Base-by-base conservation (phyloP, 768 basidiomycete species). In the Ramaria sp. region DNA sequence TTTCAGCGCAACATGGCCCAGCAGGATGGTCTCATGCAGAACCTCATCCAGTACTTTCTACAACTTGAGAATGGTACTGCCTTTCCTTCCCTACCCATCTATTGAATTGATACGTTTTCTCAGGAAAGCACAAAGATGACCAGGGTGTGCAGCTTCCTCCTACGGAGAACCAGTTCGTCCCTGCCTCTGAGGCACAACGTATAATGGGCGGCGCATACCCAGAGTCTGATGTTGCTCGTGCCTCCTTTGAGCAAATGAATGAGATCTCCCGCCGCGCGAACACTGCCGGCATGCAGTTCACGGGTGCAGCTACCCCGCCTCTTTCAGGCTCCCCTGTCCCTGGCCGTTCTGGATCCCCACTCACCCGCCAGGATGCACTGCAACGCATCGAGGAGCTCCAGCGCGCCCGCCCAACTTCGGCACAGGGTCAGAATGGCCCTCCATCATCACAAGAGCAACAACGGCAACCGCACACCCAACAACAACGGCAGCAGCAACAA, bases 1-100 rank as follows among this genome's bases (percentile, higher is more conserved):
- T 83, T 84, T 64, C 84, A 85, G 67, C 70, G 78, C 57, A 80
- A 78, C 60, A 79, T 83, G 79, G 85, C 84, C 30, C 83, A 89
- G 67, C 88, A 91, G 71, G 91, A 94, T 60, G 80, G 79, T 39
- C 66, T 91, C 52, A 83, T 89, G 79, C 85, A 89, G 68, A 81
- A 78, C 61, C 64, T 92, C 57, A 83, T 93, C 61, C 81, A 83
- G 56, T 88, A 88, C 69, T 85, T 88, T 66, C 70, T 92, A 61
- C 81, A 84, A 60, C 69, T 77, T 58, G 88, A 88, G 69, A 73
- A 72, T 58, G 75, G 76, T n/a, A 52, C 38, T 28, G 22, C 24
- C 27, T 36, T 12, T 34, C 7, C 39, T 41, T 9, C 39, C 16
- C 18, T 2, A 2, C 39, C n/a, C 7, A 16, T n/a, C 30, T 18